Conservation (phyloP, 2,329 filamentous ascomycete species). For the Aspergillus carbonarius region DNA sequence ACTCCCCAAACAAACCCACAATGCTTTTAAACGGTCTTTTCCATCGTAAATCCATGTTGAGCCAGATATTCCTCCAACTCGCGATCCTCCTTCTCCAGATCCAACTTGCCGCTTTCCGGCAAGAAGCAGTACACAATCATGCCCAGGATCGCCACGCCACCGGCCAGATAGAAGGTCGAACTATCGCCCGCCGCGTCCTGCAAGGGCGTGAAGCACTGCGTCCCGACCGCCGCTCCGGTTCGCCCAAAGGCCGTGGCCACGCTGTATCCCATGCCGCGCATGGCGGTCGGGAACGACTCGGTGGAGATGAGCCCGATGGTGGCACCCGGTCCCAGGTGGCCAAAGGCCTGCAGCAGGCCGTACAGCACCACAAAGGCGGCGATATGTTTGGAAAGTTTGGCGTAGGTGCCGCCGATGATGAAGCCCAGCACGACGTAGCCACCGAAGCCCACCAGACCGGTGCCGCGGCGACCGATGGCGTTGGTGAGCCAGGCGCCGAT, state of each 20-base stretch:
- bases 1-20: no score
- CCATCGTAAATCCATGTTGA: slow-evolving; percentile 20
- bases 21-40: background rate
- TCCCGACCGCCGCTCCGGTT: slow-evolving; percentile 37
- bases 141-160: slow-evolving; percentile 29
- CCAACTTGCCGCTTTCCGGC: slow-evolving; percentile 29
- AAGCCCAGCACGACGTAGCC: slow-evolving; percentile 32
- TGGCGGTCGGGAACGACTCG: slow-evolving; percentile 34
- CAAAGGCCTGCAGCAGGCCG: slow-evolving; percentile 32
- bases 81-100: slow-evolving; percentile 31
- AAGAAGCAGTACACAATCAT: slow-evolving; percentile 31
- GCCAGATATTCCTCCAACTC: slow-evolving; percentile 23
- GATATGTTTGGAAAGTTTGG: slow-evolving; percentile 27
- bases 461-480: slow-evolving; percentile 31
- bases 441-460: slow-evolving; percentile 32
- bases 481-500: slow-evolving; percentile 36
- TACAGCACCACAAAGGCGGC: slow-evolving; percentile 37
- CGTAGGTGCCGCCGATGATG: slow-evolving; percentile 32
- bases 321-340: slow-evolving; percentile 37
- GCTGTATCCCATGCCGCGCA: slow-evolving; percentile 35
- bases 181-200: slow-evolving; percentile 28
- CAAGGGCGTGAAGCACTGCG: slow-evolving; percentile 35
- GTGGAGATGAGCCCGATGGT: slow-evolving; percentile 35
- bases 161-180: slow-evolving; percentile 36
- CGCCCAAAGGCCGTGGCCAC: slow-evolving; percentile 36